Evolutionary conservation across 768 basidiomycete species (phyloP), one percentile per base, ranked within the genome.

Genomic region (Boletus pseudo-olivaceus): DNA sequence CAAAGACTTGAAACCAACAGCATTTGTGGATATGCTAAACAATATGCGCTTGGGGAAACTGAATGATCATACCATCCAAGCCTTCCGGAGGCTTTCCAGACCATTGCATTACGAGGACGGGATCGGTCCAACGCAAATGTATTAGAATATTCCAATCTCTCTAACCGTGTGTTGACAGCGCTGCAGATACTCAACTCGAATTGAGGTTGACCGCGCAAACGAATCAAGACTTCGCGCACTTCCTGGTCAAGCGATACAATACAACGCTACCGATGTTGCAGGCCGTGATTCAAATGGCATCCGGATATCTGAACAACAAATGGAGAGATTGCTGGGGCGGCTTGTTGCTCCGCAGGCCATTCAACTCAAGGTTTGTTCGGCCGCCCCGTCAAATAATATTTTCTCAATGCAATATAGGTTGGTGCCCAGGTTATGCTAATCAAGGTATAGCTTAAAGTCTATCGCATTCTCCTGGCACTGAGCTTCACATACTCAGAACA

Each of bases 371-470:
- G 82, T 81, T 34, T 32, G 61, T 57, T n/a, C 7, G 19, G 19
- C 30, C 34, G 34, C 33, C 32, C 6, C 9, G 33, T 46, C 14
- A n/a, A 32, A 41, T 35, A 19, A 15, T 20, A 27, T 45, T 23
- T 47, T 30, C 46, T 53, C 43, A 62, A 55, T 33, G n/a, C 44
- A 39, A 40, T 29, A 40, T 49, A 91, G 81, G 75, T 86, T 48
- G 87, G 86, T 12, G 89, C 91, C 4, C 93, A 96, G 66, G 93
- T 96, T 5, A 92, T 92, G 90, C 67, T 89, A 3, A 77, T 88
- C 59, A 88, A 88, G 76, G 87, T 83, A 54, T 8, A 44, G 44
- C n/a, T 38, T 26, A 7, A 32, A 43, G 9, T 34, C 3, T n/a
- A n/a, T 37, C 8, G 5, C 17, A 33, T 35, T 57, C 32, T 35